Evolutionary conservation across 768 basidiomycete species (phyloP).

Genomic region (Crucibulum laeve): DNA sequence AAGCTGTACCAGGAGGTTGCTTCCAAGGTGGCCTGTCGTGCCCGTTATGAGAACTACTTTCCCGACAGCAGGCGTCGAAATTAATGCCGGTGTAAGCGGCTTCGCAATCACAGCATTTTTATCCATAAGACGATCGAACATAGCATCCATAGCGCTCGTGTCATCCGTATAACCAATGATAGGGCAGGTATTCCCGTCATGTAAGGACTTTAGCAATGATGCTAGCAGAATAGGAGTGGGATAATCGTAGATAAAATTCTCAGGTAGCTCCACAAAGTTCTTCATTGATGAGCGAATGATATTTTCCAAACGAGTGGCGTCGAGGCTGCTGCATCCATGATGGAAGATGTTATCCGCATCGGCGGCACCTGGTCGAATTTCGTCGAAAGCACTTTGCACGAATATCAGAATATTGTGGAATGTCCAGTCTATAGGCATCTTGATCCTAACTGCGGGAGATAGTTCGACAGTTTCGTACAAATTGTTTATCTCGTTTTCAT

Average conservation of each 20-base stretch:
- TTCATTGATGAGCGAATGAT: not conserved
- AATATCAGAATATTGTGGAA: not conserved
- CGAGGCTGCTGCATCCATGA: conserved; percentile 1
- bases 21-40: not conserved
- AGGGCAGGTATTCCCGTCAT: not conserved
- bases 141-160: not conserved
- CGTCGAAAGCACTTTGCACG: not conserved
- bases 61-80: no score
- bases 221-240: not conserved
- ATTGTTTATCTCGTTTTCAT: not conserved
- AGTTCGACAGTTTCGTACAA: not conserved
- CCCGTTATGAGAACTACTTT: not conserved
- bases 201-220: not conserved
- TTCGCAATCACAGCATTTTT: not conserved
- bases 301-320: not conserved
- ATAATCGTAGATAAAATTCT: not conserved
- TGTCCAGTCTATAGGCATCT: not conserved
- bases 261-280: no score
- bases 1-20: not conserved
- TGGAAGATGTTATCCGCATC: not conserved
- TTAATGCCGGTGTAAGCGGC: not conserved
- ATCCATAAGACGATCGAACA: not conserved
- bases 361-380: not conserved
- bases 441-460: not conserved
- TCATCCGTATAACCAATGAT: not conserved